Evolutionary conservation across 1,284 basidiomycete genomes (phyloP), one percentile per base, ranked within the genome.

Genomic region (Sanguinoderma infundibulare): DNA sequence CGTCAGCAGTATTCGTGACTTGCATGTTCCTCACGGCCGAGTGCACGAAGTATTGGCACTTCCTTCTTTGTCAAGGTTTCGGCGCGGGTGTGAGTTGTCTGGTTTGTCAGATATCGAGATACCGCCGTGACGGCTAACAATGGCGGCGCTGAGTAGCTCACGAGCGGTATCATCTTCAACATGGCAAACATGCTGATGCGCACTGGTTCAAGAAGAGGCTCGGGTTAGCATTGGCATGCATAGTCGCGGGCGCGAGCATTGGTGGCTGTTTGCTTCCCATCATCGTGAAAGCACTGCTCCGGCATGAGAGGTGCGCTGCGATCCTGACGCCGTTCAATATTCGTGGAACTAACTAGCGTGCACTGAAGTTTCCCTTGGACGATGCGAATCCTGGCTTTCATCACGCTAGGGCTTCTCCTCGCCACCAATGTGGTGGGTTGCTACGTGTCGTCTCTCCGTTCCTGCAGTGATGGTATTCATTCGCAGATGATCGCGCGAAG

Each of bases 311-410:
- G 76, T 73, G 28, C 5, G 22, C 24, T n/a, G n/a, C n/a, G n/a
- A n/a, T n/a, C n/a, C n/a, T n/a, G 64, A 17, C 34, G 7, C 14
- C 34, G 7, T 14, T 14, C 7, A 35, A 7, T 6, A 35, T 35
- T 35, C 14, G 17, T 8, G 6, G 36, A 24, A 34, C n/a, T n/a
- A n/a, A n/a, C n/a, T n/a, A n/a, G n/a, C n/a, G n/a, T n/a, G n/a
- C n/a, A n/a, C 10, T 28, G 12, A 28, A 46, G 42, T 46, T 46
- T 46, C 14, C 24, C 24, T 12, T 87, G 85, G 85, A 85, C 85
- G 0, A 84, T 87, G 80, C 78, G 85, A 20, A 80, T 84, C 39
- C 70, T 85, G 28, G 85, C 78, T 0, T 83, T 87, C 60, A 81
- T 87, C 15, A 68, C 85, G 0, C 53, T 85, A 0, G 62, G 77